phyloP scores from a whole-genome alignment of 2,329 filamentous ascomycete species.

The Scopulariopsis brevicaulis region DNA sequence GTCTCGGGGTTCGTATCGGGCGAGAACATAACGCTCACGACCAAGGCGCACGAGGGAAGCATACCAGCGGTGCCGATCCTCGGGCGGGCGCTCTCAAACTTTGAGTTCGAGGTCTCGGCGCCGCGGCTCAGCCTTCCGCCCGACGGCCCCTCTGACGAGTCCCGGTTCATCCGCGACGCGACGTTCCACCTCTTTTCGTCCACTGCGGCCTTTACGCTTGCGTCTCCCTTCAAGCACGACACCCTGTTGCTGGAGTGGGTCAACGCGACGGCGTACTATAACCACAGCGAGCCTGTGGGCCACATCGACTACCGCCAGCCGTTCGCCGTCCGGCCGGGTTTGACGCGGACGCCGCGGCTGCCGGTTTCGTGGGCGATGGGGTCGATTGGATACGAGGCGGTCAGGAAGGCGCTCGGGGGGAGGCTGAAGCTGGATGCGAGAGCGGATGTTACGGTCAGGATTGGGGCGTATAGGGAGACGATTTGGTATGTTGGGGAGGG shows the following conservation, averaged over 20 bases:
- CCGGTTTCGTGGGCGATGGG: constrained; percentile 73
- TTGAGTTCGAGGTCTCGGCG: constrained; percentile 61
- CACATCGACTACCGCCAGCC: constrained; percentile 63
- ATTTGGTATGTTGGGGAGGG: constrained; percentile 61
- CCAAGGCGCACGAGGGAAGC: constrained; percentile 59
- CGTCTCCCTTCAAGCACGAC: constrained; percentile 64
- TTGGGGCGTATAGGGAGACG: constrained; percentile 64
- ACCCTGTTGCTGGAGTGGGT: constrained; percentile 68
- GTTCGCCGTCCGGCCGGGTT: constrained; percentile 67
- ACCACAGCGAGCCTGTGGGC: constrained; percentile 67
- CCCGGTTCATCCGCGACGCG: constrained; percentile 72
- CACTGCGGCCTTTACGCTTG: constrained; percentile 72
- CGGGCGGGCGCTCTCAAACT: constrained; percentile 58
- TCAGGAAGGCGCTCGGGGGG: constrained; percentile 72
- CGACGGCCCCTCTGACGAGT: constrained; percentile 21
- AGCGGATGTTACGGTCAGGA: constrained; percentile 61
- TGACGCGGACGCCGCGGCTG: constrained; percentile 60
- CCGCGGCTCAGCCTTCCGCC: constrained; percentile 54
- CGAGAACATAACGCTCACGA: constrained; percentile 68
- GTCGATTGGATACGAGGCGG: constrained; percentile 71
- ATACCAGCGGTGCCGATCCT: constrained; percentile 65
- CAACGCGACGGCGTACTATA: constrained; percentile 78
- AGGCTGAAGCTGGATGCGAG: constrained; percentile 65
- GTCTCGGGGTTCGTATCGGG: constrained; percentile 83
- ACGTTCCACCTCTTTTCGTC: constrained; percentile 81